Conservation (phyloP, 805 yeast genomes). For the Kodamaea kaohsiungensis region DNA sequence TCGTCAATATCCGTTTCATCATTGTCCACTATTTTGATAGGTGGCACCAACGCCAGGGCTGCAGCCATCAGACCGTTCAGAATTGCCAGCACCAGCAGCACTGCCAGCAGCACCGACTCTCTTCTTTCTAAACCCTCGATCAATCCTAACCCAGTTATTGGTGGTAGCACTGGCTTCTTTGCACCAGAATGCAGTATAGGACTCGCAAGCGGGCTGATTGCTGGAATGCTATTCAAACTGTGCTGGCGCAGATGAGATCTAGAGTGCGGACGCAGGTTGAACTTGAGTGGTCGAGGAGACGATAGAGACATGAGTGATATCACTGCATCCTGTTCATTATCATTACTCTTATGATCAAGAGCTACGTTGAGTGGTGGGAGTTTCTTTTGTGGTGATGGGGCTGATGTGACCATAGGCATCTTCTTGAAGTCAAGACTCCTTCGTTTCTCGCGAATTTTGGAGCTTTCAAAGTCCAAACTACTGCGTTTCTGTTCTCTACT, state of each 20-base stretch:
- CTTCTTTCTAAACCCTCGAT: slow-evolving; percentile 5
- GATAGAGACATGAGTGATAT: slow-evolving; percentile 56
- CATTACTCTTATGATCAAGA: slow-evolving; percentile 17
- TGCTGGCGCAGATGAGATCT: slow-evolving; percentile 12
- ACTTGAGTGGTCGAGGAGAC: slow-evolving; percentile 42
- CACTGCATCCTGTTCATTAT: slow-evolving; percentile 55
- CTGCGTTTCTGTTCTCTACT: slow-evolving; percentile 5
- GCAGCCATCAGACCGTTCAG: slow-evolving; percentile 2
- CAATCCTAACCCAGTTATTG: slow-evolving; percentile 11
- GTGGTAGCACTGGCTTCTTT: slow-evolving; percentile 10
- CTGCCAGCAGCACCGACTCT: slow-evolving; percentile 7
- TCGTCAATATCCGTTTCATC: slow-evolving; percentile 18
- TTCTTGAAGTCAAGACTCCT: slow-evolving; percentile 3
- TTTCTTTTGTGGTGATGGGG: slow-evolving; percentile 10
- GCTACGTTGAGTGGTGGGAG: slow-evolving; percentile 35
- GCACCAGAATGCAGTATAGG: slow-evolving; percentile 9
- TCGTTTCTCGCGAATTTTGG: neutral
- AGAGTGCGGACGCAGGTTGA: slow-evolving; percentile 2
- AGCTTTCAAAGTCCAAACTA: slow-evolving; percentile 7
- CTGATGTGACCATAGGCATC: neutral
- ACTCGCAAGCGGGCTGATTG: slow-evolving; percentile 12
- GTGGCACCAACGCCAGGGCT: slow-evolving; percentile 5
- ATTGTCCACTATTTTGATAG: slow-evolving; percentile 10
- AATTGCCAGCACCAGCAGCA: slow-evolving; percentile 6
- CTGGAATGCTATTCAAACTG: slow-evolving; percentile 10